Evolutionary conservation across 768 basidiomycete genomes (phyloP).

Genomic region (Podaxis sp.): DNA sequence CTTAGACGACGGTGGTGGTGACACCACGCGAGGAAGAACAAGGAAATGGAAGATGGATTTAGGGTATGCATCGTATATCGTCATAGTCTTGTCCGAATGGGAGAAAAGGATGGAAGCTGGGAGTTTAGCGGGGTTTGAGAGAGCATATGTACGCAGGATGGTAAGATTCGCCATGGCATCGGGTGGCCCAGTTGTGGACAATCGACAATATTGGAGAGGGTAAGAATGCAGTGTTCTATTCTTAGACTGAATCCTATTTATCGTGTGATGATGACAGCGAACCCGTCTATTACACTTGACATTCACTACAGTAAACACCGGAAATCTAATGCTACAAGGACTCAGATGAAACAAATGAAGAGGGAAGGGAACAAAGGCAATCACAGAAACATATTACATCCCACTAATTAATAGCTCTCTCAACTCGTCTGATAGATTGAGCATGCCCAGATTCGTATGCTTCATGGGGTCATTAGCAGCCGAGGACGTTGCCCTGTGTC

Average conservation of each 20-base stretch:
- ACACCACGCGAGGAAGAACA: slow-evolving; percentile 63
- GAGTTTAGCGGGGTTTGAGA: slow-evolving; percentile 46
- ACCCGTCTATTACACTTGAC: not conserved
- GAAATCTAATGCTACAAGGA: not conserved
- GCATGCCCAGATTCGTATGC: slow-evolving; percentile 36
- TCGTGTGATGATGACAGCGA: not conserved
- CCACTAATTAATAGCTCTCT: slow-evolving; percentile 48
- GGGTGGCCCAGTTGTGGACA: not conserved
- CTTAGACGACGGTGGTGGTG: not conserved
- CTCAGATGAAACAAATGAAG: not conserved
- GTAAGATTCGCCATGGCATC: slow-evolving; percentile 45
- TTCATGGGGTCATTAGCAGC: slow-evolving; percentile 21
- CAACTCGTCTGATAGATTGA: slow-evolving; percentile 61
- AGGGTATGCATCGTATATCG: slow-evolving; percentile 74
- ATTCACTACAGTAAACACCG: not conserved
- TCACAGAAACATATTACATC: slow-evolving; percentile 35
- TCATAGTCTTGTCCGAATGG: slow-evolving; percentile 53
- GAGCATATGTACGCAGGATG: slow-evolving; percentile 63
- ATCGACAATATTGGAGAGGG: not conserved
- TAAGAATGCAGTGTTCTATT: not conserved
- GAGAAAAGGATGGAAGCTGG: slow-evolving; percentile 63
- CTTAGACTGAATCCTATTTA: not conserved
- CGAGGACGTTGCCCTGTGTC: slow-evolving; percentile 18
- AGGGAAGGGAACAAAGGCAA: not conserved
- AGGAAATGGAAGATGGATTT: slow-evolving; percentile 90